phyloP scores from a whole-genome alignment of 495 filamentous ascomycete genomes.

The Daldinia loculata region DNA sequence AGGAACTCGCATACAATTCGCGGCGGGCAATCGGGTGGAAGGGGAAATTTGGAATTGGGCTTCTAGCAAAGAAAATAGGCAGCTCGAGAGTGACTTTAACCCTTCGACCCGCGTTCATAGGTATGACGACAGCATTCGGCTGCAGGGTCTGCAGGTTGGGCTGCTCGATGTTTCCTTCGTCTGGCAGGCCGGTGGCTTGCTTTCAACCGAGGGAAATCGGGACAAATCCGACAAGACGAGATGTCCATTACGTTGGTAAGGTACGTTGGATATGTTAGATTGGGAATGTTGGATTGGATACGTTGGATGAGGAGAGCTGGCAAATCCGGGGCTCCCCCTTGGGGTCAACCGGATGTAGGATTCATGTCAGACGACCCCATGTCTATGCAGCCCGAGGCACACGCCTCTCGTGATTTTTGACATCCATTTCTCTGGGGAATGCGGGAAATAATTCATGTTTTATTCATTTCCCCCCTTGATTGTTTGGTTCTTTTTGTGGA shows the following conservation, averaged over 20 bases:
- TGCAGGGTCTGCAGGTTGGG: conserved; percentile 30
- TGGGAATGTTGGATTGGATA: conserved; percentile 7
- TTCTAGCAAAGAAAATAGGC: conserved; percentile 32
- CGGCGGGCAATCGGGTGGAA: conserved; percentile 30
- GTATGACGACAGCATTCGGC: conserved; percentile 40
- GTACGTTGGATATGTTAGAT: not conserved
- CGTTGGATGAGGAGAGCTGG: conserved; percentile 5
- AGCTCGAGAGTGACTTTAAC: conserved; percentile 19
- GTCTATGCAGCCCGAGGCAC: conserved; percentile 36
- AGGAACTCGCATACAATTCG: conserved; percentile 26
- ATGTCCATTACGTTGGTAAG: conserved; percentile 22
- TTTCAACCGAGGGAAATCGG: conserved; percentile 30
- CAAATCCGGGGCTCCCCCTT: conserved; percentile 41
- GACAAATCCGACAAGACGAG: conserved; percentile 36
- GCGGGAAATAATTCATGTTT: conserved; percentile 40
- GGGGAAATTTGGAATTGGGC: conserved; percentile 30
- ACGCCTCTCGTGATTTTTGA: conserved; percentile 18
- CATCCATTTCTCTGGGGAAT: conserved; percentile 36
- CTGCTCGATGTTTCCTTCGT: conserved; percentile 18
- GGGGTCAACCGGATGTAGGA: conserved; percentile 42
- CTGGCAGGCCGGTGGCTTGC: not conserved
- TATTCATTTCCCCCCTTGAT: conserved; percentile 9
- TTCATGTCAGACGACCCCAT: conserved; percentile 44
- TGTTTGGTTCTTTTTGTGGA: conserved; percentile 5
- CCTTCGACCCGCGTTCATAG: conserved; percentile 25